A percentile compares a stretch with the other conserved stretches of the same genome.
Conservation (phyloP, 345 rosid species). For the Gossypium ekmanianum region DNA sequence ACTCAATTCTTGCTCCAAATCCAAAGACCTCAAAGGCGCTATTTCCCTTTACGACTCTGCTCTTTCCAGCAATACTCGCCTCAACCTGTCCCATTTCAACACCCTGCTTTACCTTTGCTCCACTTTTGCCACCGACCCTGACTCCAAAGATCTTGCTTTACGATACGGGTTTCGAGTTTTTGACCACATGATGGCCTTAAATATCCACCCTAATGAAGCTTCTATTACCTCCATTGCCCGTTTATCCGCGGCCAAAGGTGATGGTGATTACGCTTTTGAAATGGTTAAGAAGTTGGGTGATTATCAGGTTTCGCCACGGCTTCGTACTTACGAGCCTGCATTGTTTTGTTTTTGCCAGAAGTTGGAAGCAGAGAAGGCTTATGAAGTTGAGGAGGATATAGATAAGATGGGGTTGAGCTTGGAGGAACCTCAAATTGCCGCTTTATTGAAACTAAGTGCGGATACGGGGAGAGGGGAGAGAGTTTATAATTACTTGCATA, state of each 20-base stretch:
- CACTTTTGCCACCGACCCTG: slow-evolving; percentile 33
- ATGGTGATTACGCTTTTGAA: slow-evolving; percentile 64
- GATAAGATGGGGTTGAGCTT: slow-evolving; percentile 39
- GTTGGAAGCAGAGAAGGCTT: slow-evolving; percentile 64
- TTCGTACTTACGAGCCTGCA: slow-evolving; percentile 76
- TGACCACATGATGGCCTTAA: slow-evolving; percentile 47
- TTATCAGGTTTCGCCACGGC: slow-evolving; percentile 47
- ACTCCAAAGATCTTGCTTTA: slow-evolving; percentile 30
- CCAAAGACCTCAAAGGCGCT: slow-evolving; percentile 60
- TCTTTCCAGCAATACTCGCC: slow-evolving; percentile 31
- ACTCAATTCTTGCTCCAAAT: slow-evolving; percentile 63
- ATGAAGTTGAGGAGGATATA: slow-evolving; percentile 79
- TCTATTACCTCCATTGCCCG: slow-evolving; percentile 61
- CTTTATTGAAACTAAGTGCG: slow-evolving; percentile 64
- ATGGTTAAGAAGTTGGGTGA: slow-evolving; percentile 53
- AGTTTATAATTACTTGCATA: slow-evolving; percentile 76
- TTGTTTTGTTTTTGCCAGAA: slow-evolving; percentile 66
- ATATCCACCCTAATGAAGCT: slow-evolving; percentile 62
- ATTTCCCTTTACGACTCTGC: slow-evolving; percentile 60
- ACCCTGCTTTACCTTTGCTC: slow-evolving; percentile 73
- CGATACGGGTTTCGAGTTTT: slow-evolving; percentile 52
- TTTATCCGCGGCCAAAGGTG: slow-evolving; percentile 68
- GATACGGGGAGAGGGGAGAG: slow-evolving; percentile 44
- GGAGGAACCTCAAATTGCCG: slow-evolving; percentile 68
- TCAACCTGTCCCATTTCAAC: slow-evolving; percentile 60